phyloP scores from a whole-genome alignment of 1,284 basidiomycete genomes.

The Ustilago trichophora region DNA sequence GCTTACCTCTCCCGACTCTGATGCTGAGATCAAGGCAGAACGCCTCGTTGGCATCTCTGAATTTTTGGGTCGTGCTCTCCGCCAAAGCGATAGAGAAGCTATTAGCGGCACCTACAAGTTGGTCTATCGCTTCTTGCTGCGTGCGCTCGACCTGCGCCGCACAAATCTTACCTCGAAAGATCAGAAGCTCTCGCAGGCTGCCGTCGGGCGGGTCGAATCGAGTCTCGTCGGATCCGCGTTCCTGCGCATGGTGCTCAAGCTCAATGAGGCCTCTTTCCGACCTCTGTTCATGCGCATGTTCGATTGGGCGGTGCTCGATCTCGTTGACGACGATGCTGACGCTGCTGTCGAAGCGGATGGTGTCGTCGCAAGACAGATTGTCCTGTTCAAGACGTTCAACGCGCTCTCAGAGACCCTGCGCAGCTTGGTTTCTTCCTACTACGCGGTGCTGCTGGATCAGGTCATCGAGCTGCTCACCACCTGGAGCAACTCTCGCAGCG shows the following conservation, averaged over 20 bases:
- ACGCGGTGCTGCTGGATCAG: conserved; percentile 73
- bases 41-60: conserved; percentile 45
- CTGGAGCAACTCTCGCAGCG: conserved; percentile 25
- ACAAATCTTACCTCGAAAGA: conserved; percentile 50
- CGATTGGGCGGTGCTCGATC: conserved; percentile 87
- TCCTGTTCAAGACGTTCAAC: conserved; percentile 59
- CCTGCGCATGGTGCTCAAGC: conserved; percentile 86
- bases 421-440: conserved; percentile 59
- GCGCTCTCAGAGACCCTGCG: conserved; percentile 52
- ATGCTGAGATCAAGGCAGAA: conserved; percentile 11
- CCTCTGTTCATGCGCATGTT: conserved; percentile 90
- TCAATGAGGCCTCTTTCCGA: conserved; percentile 91
- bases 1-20: conserved; percentile 4
- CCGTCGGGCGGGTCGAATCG: conserved; percentile 69
- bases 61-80: conserved; percentile 55
- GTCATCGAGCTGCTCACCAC: conserved; percentile 75
- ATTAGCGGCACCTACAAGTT: conserved; percentile 77
- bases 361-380: conserved; percentile 54
- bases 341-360: conserved; percentile 20
- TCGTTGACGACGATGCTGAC: conserved; percentile 67
- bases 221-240: conserved; percentile 75
- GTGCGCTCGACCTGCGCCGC: conserved; percentile 76
- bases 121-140: conserved; percentile 83
- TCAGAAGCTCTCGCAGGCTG: conserved; percentile 51
- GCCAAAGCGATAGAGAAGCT: conserved; percentile 47